A percentile compares a stretch with the other conserved stretches of the same genome.
Conservation (phyloP, 2,329 filamentous ascomycete species). For the Orbilia blumenaviensis region DNA sequence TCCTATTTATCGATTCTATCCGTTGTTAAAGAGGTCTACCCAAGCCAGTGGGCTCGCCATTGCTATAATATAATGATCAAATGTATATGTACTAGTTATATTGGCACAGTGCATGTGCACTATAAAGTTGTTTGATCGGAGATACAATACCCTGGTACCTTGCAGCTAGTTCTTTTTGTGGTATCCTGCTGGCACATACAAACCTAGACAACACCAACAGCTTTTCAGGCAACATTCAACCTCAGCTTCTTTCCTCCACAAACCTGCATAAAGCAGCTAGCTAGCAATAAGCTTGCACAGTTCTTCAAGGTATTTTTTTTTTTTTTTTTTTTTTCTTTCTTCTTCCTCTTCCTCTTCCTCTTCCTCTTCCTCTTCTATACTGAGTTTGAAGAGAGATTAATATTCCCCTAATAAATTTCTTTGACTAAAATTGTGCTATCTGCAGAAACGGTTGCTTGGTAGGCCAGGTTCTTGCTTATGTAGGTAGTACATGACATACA, state of each 20-base stretch:
- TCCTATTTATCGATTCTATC: no score
- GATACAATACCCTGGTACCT: no score
- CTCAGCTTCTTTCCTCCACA: background rate
- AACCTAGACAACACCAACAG: conserved; percentile 1
- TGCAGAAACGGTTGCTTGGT: no score
- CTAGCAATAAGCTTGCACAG: background rate
- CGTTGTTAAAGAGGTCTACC: background rate
- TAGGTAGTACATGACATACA: no score
- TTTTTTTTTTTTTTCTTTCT: background rate
- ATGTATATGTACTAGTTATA: no score
- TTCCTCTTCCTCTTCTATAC: background rate
- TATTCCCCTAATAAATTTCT: no score
- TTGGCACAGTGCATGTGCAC: no score
- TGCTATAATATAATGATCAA: background rate
- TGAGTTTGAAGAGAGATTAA: no score
- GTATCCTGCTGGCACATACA: background rate
- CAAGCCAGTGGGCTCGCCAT: background rate
- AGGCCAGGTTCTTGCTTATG: no score
- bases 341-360: background rate
- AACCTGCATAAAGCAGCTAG: background rate
- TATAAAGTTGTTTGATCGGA: no score
- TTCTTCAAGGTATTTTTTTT: background rate
- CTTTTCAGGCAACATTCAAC: conserved; percentile 20
- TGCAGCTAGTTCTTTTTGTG: no score
- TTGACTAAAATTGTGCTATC: no score